Evolutionary conservation across 164 flowering plant genomes (phyloP).

Genomic region (Paratinospora sagittata): DNA sequence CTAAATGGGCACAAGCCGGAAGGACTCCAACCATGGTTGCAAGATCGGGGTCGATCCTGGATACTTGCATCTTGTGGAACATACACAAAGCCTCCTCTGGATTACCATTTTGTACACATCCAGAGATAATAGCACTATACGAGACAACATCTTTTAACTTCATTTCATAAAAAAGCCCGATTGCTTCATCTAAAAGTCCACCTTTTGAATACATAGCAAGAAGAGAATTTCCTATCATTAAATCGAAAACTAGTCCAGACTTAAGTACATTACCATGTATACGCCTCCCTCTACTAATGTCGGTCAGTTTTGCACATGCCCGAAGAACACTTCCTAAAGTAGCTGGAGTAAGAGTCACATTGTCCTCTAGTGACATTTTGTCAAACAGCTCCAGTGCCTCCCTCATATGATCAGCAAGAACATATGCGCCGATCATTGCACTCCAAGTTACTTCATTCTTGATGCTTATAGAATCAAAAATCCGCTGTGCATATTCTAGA

Average conservation of each 20-base stretch:
- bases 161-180: constrained; percentile 43
- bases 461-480: constrained; percentile 32
- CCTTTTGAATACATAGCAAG: constrained; percentile 67
- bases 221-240: constrained; percentile 48
- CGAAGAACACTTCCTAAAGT: constrained; percentile 44
- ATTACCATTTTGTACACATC: constrained; percentile 55
- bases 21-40: constrained; percentile 57
- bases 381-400: constrained; percentile 42
- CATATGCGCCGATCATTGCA: constrained; percentile 60
- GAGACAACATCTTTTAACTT: constrained; percentile 43
- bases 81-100: constrained; percentile 40
- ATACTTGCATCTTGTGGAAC: constrained; percentile 41
- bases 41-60: constrained; percentile 38
- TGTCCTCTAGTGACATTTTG: constrained; percentile 30
- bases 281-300: constrained; percentile 34
- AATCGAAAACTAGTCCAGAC: constrained; percentile 30
- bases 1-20: constrained; percentile 63
- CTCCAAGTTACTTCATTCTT: constrained; percentile 67
- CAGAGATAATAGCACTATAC: constrained; percentile 59
- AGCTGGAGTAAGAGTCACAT: constrained; percentile 27
- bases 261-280: constrained; percentile 46
- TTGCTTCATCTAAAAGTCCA: constrained; percentile 42
- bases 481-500: constrained; percentile 31
- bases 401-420: constrained; percentile 29
- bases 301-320: constrained; percentile 49